phyloP scores from a whole-genome alignment of 2,329 filamentous ascomycete species.

The Trichoderma sp. region DNA sequence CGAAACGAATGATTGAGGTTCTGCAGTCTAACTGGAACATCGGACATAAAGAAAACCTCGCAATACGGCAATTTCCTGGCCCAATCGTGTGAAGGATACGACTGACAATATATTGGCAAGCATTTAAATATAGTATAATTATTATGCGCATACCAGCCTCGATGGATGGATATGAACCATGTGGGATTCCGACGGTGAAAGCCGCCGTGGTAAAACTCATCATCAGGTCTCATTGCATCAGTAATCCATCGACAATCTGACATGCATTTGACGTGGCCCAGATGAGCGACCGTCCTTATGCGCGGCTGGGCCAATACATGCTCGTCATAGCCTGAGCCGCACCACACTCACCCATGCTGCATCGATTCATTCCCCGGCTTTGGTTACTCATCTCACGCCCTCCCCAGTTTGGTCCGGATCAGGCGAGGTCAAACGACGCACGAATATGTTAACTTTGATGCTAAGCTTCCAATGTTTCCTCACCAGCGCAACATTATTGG shows the following conservation, averaged over 20 bases:
- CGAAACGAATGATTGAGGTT: neutral
- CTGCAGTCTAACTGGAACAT: neutral
- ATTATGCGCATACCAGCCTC: neutral
- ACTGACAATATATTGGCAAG: neutral
- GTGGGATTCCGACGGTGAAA: conserved; percentile 6
- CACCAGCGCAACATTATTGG: neutral
- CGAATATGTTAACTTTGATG: neutral
- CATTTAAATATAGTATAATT: neutral
- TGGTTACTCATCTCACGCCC: conserved; percentile 3
- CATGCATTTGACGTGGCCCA: conserved; percentile 22
- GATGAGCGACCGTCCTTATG: conserved; percentile 11
- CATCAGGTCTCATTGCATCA: conserved; percentile 1
- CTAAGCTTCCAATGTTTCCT: neutral
- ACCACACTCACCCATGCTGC: neutral
- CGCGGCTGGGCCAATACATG: neutral
- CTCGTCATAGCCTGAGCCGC: neutral
- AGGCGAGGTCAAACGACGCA: neutral
- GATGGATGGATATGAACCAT: neutral
- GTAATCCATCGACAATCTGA: conserved; percentile 26
- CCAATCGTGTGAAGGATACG: neutral
- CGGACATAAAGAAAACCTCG: neutral
- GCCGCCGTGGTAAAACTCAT: neutral
- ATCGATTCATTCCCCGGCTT: neutral
- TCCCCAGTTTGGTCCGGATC: neutral
- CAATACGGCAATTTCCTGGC: neutral